Conservation (phyloP, 768 basidiomycete genomes). For the Leccinum fibrillosum region DNA sequence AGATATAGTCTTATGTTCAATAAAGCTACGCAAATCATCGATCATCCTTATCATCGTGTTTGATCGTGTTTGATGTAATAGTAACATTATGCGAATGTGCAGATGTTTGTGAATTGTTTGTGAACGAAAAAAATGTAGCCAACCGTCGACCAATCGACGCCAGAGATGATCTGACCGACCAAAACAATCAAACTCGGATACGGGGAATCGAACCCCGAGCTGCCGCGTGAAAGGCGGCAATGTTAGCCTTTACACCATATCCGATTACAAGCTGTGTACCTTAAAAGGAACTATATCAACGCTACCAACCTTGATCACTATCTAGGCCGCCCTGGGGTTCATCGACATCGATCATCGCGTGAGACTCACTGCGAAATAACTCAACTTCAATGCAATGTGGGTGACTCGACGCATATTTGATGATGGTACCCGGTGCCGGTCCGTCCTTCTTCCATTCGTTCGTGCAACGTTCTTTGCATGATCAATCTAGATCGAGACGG, state of each 20-base stretch:
- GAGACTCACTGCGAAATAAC: not conserved
- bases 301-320: not conserved
- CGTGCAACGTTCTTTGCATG: not conserved
- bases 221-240: constrained; percentile 59
- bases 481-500: not conserved
- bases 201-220: constrained; percentile 38
- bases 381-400: not conserved
- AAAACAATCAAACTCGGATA: constrained; percentile 21
- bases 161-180: too few species aligned
- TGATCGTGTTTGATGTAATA: too few species aligned
- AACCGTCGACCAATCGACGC: too few species aligned
- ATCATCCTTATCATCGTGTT: too few species aligned
- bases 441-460: not conserved
- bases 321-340: not conserved
- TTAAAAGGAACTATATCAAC: not conserved
- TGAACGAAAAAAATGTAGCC: too few species aligned
- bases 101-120: too few species aligned
- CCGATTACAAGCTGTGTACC: constrained; percentile 23
- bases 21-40: too few species aligned
- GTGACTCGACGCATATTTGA: not conserved
- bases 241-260: constrained; percentile 69
- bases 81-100: too few species aligned
- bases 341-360: not conserved
- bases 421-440: not conserved
- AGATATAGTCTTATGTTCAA: too few species aligned